phyloP scores from a whole-genome alignment of 768 basidiomycete species.

The Boletales sp. region DNA sequence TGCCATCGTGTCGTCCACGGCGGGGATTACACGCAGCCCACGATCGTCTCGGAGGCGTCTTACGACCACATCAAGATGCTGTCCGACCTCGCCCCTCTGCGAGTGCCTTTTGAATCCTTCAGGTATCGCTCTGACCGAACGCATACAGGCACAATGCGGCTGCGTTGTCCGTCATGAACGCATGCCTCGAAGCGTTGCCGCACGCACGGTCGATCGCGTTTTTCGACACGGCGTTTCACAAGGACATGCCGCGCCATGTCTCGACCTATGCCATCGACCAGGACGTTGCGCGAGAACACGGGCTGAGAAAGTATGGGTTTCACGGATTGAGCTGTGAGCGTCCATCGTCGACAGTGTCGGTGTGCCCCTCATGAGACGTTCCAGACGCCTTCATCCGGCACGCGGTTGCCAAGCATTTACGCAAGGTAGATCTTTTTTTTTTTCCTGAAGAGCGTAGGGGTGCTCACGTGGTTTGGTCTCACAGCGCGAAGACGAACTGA shows the following conservation, averaged over 20 bases:
- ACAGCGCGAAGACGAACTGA: conserved; percentile 47
- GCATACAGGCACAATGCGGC: conserved; percentile 55
- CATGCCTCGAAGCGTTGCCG: conserved; percentile 61
- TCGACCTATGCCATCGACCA: conserved; percentile 77
- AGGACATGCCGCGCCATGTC: conserved; percentile 69
- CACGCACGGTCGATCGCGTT: conserved; percentile 72
- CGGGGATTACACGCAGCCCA: conserved; percentile 69
- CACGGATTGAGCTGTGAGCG: conserved; percentile 74
- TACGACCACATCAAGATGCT: conserved; percentile 71
- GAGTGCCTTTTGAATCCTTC: conserved; percentile 28
- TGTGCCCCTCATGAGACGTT: background rate
- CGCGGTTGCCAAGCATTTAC: conserved; percentile 54
- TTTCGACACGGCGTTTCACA: conserved; percentile 88
- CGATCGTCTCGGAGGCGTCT: conserved; percentile 62
- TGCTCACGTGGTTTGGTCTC: background rate
- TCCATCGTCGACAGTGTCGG: background rate
- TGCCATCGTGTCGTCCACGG: conserved; percentile 88
- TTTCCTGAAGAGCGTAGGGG: background rate
- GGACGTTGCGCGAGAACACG: conserved; percentile 53
- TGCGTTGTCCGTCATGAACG: conserved; percentile 56
- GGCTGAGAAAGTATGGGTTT: conserved; percentile 87
- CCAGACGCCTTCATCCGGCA: conserved; percentile 68
- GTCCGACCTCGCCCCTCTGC: conserved; percentile 80
- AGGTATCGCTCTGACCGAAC: background rate
- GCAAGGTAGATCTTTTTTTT: conserved; percentile 38